phyloP scores from a whole-genome alignment of 306 rosid species.

The Citrullus amarus region DNA sequence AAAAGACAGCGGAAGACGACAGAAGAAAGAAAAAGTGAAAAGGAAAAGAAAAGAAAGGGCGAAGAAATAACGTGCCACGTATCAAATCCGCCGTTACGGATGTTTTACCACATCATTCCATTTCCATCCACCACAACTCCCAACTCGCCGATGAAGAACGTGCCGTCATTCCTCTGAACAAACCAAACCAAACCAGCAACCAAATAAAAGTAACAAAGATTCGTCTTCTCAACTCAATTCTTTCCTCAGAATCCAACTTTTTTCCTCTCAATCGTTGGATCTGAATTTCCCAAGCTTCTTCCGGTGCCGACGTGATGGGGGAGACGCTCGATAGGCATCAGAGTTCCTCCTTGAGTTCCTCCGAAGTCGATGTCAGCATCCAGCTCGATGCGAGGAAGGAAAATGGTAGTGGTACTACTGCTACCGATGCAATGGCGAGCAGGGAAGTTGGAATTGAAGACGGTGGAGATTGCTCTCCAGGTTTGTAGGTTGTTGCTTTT shows the following conservation, averaged over 20 bases:
- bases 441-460: background rate
- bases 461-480: background rate
- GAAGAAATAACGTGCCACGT: constrained; percentile 4
- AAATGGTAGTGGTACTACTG: background rate
- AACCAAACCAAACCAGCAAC: background rate
- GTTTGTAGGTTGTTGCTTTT: background rate
- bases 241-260: background rate
- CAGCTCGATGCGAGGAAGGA: background rate
- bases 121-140: background rate
- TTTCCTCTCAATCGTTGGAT: background rate
- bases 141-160: background rate
- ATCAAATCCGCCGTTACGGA: background rate
- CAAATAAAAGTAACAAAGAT: background rate
- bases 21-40: background rate
- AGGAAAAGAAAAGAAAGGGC: background rate
- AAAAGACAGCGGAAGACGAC: background rate
- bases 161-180: background rate
- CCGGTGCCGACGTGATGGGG: background rate
- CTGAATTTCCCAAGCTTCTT: background rate
- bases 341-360: background rate
- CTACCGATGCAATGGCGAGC: background rate
- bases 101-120: background rate
- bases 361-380: background rate
- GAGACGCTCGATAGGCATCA: background rate
- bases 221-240: background rate